Conservation (phyloP, 176 grass and related monocot genomes). For the sorghum (Sorghum bicolor) region Sorghum_bicolor_NCBIv3 NC_012878.2:48807501-48808000, state of each 20-base stretch:
- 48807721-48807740: conserved; percentile 59
- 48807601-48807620: conserved; percentile 55
- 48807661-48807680: conserved; percentile 70
- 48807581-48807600: conserved; percentile 39
- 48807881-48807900: conserved; percentile 68
- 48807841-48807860: conserved; percentile 76
- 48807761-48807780: conserved; percentile 59
- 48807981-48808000: background rate
- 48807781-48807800: conserved; percentile 54
- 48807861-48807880: conserved; percentile 32
- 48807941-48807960: background rate
- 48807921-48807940: background rate
- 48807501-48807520: background rate
- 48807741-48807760: conserved; percentile 59
- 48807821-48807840: conserved; percentile 61
- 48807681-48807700: conserved; percentile 13
- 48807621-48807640: conserved; percentile 50
- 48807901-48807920: conserved; percentile 51
- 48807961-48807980: background rate
- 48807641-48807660: conserved; percentile 44
- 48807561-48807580: background rate
- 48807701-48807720: conserved; percentile 35
- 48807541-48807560: background rate
- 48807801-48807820: conserved; percentile 95
- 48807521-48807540: background rate